A percentile compares a stretch with the other conserved stretches of the same genome.
Evolutionary conservation across 2,329 filamentous ascomycete genomes (phyloP).

Genomic region (Pseudocercospora fuligena): DNA sequence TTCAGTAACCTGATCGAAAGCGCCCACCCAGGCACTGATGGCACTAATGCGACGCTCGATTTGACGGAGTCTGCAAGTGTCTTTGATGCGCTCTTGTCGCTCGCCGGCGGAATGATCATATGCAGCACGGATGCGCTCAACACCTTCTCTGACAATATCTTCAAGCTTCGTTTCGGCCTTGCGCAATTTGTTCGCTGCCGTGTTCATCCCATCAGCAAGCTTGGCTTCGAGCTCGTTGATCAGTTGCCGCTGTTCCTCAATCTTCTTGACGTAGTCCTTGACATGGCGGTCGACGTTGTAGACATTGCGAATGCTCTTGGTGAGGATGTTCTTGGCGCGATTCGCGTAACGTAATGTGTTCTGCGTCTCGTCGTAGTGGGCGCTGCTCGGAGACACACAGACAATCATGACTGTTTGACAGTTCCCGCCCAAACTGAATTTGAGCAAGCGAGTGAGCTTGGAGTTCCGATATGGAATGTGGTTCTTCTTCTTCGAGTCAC

Average conservation of each 20-base stretch:
- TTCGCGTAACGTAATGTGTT: constrained; percentile 98
- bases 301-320: constrained; percentile 97
- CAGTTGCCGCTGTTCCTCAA: constrained; percentile 95
- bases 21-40: constrained; percentile 89
- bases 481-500: constrained; percentile 86
- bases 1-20: constrained; percentile 84
- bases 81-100: constrained; percentile 75
- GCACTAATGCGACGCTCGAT: constrained; percentile 84
- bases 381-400: constrained; percentile 93
- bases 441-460: constrained; percentile 91
- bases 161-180: constrained; percentile 90
- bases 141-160: constrained; percentile 73
- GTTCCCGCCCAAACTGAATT: constrained; percentile 96
- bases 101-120: constrained; percentile 81
- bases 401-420: constrained; percentile 99
- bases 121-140: constrained; percentile 77
- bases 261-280: constrained; percentile 99
- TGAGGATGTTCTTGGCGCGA: constrained; percentile 98
- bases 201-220: constrained; percentile 83
- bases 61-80: constrained; percentile 80
- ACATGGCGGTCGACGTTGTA: constrained; percentile 99
- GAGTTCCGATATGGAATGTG: constrained; percentile 98
- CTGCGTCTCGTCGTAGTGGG: constrained; percentile 97
- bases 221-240: constrained; percentile 95
- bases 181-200: constrained; percentile 84